phyloP scores from a whole-genome alignment of 2,329 filamentous ascomycete species.

The Penicillium concentricum region DNA sequence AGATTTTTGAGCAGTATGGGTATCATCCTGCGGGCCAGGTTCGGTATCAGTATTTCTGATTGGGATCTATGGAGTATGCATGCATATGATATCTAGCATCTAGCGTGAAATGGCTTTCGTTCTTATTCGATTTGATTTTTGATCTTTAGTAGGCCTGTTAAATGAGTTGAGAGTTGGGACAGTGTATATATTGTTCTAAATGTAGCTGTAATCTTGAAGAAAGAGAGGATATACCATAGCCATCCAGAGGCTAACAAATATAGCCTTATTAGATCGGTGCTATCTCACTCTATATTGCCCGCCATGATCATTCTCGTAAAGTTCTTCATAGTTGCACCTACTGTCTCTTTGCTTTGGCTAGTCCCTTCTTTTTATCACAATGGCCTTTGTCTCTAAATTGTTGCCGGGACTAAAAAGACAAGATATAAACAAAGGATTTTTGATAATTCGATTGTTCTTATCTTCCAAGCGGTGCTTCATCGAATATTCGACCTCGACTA shows the following conservation, averaged over 20 bases:
- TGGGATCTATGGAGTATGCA: neutral
- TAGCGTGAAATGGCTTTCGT: neutral
- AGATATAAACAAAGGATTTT: neutral
- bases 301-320: neutral
- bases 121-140: neutral
- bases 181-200: neutral
- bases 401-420: neutral
- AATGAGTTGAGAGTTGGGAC: neutral
- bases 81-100: neutral
- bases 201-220: neutral
- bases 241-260: neutral
- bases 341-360: neutral
- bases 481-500: neutral
- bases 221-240: neutral
- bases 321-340: neutral
- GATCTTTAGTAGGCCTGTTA: neutral
- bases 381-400: neutral
- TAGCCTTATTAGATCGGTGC: neutral
- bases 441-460: neutral
- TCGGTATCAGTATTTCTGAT: constrained; percentile 6
- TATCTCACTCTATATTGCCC: too few relatives aligned
- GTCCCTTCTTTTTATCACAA: neutral
- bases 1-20: neutral
- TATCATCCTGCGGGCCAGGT: neutral
- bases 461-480: neutral